Evolutionary conservation across 805 yeast genomes (phyloP).

Genomic region (Candida wancherniae): DNA sequence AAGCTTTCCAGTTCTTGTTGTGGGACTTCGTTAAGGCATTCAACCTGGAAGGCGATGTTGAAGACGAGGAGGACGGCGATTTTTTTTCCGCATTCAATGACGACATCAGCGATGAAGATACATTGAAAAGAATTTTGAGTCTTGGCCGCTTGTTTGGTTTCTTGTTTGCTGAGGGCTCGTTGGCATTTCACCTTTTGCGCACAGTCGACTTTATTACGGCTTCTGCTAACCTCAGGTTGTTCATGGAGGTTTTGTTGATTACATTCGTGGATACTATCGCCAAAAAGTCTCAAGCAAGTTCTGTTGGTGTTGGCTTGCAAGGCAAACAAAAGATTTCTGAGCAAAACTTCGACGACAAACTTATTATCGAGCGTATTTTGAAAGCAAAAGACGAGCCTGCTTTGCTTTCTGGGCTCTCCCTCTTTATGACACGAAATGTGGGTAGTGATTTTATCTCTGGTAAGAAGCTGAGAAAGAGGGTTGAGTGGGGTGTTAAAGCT

Average conservation of each 20-base stretch:
- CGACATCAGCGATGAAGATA: conserved; percentile 46
- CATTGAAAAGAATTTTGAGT: conserved; percentile 58
- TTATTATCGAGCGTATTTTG: conserved; percentile 44
- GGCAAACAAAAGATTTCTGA: conserved; percentile 26
- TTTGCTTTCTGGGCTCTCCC: conserved; percentile 62
- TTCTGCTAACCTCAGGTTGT: conserved; percentile 57
- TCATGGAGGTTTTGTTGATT: conserved; percentile 69
- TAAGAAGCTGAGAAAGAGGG: conserved; percentile 49
- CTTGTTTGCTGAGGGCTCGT: conserved; percentile 65
- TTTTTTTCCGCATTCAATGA: conserved; percentile 34
- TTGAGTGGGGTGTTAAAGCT: conserved; percentile 62
- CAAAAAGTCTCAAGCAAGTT: conserved; percentile 51
- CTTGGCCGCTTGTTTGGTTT: conserved; percentile 79
- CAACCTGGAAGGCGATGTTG: conserved; percentile 44
- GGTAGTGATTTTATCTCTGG: conserved; percentile 48
- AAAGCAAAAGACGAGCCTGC: conserved; percentile 56
- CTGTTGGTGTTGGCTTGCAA: conserved; percentile 41
- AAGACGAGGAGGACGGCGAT: conserved; percentile 40
- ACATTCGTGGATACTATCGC: conserved; percentile 62
- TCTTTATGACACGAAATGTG: conserved; percentile 48
- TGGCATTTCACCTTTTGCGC: conserved; percentile 69
- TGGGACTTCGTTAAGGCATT: conserved; percentile 82
- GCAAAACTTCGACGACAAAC: conserved; percentile 43
- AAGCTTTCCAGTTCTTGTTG: conserved; percentile 80
- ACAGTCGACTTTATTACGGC: conserved; percentile 70